Evolutionary conservation across 2,329 filamentous ascomycete genomes (phyloP), one percentile per base, ranked within the genome.

Genomic region (Chaetomiaceae sp.): DNA sequence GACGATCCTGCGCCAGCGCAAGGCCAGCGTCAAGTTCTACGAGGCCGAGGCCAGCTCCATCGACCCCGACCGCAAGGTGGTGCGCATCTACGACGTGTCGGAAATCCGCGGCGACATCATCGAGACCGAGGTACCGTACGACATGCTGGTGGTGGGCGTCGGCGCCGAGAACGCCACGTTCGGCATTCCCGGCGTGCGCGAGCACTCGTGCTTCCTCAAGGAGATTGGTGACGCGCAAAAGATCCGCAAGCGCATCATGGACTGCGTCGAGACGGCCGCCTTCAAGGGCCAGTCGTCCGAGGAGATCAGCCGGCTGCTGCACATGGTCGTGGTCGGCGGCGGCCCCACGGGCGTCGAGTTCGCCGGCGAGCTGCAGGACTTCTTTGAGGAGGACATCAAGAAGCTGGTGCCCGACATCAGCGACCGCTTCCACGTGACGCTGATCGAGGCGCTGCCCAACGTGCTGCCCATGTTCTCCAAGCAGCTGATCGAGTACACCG

Each of bases 231-330:
- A 99, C 69, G 93, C 93, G 51, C 93, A 99, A 73, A 82, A 83
- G 66, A 99, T 99, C 68, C 89, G 93, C 66, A 96, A 92, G 79
- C 90, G 89, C 73, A 96, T 99, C 72, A 99, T 99, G 93, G 93
- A 99, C 75, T 99, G 93, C 70, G 91, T 96, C 62, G 93, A 99
- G 76, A 96, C 92, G 31, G 93, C 93, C 46, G 92, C 89, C 56
- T 96, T 99, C 85, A 97, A 97, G 81, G 92, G 90, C 66, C 93
- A 99, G 75, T 78, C 81, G 33, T 75, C 81, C 14, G 89, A 93
- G 60, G 95, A 99, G 73, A 77, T 95, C 66, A 86, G 95, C 75
- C 89, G 93, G 61, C 83, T 99, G 63, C 80, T 99, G 68, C 92
- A 97, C 79, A 97, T 97, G 91, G 93, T 99, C 49, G 92, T 91